Evolutionary conservation across 1,139 yeast genomes (phyloP).

Genomic region (Waltiozyma sp.): DNA sequence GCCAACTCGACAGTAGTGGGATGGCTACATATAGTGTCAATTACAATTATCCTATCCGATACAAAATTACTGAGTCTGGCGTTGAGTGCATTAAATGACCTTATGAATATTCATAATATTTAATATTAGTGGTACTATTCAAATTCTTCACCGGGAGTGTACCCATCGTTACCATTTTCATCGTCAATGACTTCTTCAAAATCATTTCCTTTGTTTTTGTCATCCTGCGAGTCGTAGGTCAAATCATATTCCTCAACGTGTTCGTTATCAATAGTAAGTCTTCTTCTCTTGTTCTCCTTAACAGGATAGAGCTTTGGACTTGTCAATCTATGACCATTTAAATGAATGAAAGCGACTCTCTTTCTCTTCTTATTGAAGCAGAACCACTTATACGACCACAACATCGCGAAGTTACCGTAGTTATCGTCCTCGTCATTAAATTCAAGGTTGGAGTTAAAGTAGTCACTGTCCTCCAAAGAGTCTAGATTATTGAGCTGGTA

Average conservation of each 20-base stretch:
- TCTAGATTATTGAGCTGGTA: constrained; percentile 32
- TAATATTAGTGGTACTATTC: not conserved
- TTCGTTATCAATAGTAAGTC: constrained; percentile 25
- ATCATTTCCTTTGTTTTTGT: constrained; percentile 15
- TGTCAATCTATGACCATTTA: constrained; percentile 29
- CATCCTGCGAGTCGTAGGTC: constrained; percentile 26
- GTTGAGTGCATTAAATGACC: not conserved
- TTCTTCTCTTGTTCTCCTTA: constrained; percentile 14
- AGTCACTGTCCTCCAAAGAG: not conserved
- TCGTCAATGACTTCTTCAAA: constrained; percentile 15
- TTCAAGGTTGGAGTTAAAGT: constrained; percentile 6
- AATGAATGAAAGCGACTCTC: constrained; percentile 76
- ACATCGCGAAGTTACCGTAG: constrained; percentile 60
- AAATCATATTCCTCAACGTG: constrained; percentile 39
- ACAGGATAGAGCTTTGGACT: constrained; percentile 19
- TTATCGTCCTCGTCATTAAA: constrained; percentile 20
- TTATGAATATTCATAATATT: too few relatives aligned
- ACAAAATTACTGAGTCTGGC: not conserved
- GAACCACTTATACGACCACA: constrained; percentile 91
- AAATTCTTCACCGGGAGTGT: not conserved
- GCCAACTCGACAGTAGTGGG: too few relatives aligned
- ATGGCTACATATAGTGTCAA: not conserved
- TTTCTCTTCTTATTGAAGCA: constrained; percentile 84
- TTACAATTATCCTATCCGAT: not conserved
- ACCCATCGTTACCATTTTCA: constrained; percentile 10